These are phyloP conservation scores for Trichophyton rubrum DNA, from an alignment of 2,329 filamentous ascomycete species.

Conservation along the genomic window DNA sequence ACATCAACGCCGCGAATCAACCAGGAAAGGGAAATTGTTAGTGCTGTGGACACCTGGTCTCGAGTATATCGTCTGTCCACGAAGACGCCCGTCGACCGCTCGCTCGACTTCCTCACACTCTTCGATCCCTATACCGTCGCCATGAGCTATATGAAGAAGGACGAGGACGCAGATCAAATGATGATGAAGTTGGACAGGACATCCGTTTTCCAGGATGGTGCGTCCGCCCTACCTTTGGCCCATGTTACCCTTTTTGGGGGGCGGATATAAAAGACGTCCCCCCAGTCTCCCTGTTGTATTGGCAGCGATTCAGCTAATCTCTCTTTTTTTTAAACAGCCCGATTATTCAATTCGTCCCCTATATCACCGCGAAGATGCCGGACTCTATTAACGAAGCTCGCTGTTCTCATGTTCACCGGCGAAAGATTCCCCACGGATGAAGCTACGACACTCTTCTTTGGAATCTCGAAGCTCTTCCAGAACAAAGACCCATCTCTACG, in stretches of 20 bases:
- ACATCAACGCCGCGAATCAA: not conserved
- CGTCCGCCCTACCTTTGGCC: slow-evolving; percentile 10
- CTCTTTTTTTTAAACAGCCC: slow-evolving; percentile 46
- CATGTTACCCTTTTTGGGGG: not conserved
- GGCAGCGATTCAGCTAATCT: not conserved
- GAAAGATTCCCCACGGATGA: slow-evolving; percentile 96
- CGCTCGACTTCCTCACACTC: not conserved
- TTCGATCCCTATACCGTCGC: slow-evolving; percentile 16
- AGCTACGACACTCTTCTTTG: slow-evolving; percentile 96
- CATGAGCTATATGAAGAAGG: slow-evolving; percentile 98
- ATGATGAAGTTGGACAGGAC: slow-evolving; percentile 97
- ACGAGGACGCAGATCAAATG: slow-evolving; percentile 88
- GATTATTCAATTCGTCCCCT: slow-evolving; percentile 93
- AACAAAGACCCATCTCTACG: slow-evolving; percentile 97
- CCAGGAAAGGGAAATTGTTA: slow-evolving; percentile 3
- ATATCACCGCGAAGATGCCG: slow-evolving; percentile 96
- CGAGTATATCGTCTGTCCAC: not conserved
- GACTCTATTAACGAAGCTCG: slow-evolving; percentile 93
- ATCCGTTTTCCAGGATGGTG: slow-evolving; percentile 97
- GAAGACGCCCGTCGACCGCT: not conserved
- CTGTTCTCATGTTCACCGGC: slow-evolving; percentile 87
- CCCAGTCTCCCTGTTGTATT: not conserved
- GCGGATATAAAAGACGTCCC: not conserved
- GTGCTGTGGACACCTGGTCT: slow-evolving; percentile 5
- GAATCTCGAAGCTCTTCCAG: slow-evolving; percentile 98